Evolutionary conservation across 2,329 filamentous ascomycete genomes (phyloP), one percentile per base, ranked within the genome.

Genomic region (Colletotrichum agaves): DNA sequence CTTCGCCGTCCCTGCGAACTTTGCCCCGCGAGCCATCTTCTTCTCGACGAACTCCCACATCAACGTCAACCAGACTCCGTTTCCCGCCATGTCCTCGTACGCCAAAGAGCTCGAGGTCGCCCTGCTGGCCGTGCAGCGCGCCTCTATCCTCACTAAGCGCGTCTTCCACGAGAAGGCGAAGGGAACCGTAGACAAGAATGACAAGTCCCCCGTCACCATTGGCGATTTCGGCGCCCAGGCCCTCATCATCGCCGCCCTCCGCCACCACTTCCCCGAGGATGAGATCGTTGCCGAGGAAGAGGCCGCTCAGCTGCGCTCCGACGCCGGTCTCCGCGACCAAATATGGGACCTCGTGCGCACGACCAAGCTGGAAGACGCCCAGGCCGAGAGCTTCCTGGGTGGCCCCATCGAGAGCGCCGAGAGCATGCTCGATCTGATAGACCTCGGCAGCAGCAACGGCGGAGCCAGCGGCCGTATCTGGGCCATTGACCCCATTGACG

Each of bases 171-270:
- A 95, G 74, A 96, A 95, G 81, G 91, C 93, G 74, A 98, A 98
- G 83, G 95, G 95, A 73, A 98, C 96, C 50, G 86, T 97, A 58
- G 92, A 91, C 78, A 99, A 99, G 84, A 91, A 93, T 80, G 96
- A 99, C 85, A 93, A 93, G 78, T 97, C 94, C 10, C 96, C 96
- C 72, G 96, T 99, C 74, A 99, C 96, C 17, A 96, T 98, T 74
- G 96, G 95, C 78, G 96, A 99, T 83, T 98, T 97, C 79, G 96
- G 96, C 76, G 97, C 96, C 41, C 96, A 99, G 83, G 94, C 96
- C 35, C 88, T 99, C 72, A 97, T 99, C 80, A 97, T 98, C 76
- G 87, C 90, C 64, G 95, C 95, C 31, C 90, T 99, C 73, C 90
- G 91, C 80, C 88, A 93, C 80, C 93, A 92, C 80, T 99, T 99